Conservation (phyloP, 2,329 filamentous ascomycete species). For the Pseudogymnoascus sp. region DNA sequence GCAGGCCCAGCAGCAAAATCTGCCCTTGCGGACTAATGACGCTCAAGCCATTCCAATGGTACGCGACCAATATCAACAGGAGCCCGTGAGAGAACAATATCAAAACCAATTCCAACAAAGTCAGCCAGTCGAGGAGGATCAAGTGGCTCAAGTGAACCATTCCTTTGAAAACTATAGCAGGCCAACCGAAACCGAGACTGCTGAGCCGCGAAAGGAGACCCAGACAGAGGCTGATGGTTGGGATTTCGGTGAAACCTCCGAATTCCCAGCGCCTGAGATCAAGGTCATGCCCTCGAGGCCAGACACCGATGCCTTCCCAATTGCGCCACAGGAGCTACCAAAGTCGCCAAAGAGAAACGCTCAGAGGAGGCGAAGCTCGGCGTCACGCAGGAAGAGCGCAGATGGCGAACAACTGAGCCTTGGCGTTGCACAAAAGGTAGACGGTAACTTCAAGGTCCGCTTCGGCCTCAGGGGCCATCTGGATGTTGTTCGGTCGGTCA, state of each 20-base stretch:
- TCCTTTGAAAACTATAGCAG: slow-evolving; percentile 51
- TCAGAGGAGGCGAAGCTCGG: slow-evolving; percentile 74
- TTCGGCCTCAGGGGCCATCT: slow-evolving; percentile 89
- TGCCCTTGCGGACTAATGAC: slow-evolving; percentile 31
- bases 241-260: slow-evolving; percentile 81
- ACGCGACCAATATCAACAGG: slow-evolving; percentile 34
- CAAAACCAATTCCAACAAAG: slow-evolving; percentile 26
- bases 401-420: slow-evolving; percentile 54
- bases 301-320: slow-evolving; percentile 82
- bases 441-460: slow-evolving; percentile 82
- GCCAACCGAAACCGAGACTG: slow-evolving; percentile 31
- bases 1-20: slow-evolving; percentile 31
- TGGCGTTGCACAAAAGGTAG: slow-evolving; percentile 49
- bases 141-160: slow-evolving; percentile 50
- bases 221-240: slow-evolving; percentile 64
- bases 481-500: slow-evolving; percentile 86
- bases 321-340: slow-evolving; percentile 61
- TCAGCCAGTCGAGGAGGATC: slow-evolving; percentile 39
- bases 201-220: slow-evolving; percentile 24
- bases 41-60: slow-evolving; percentile 44
- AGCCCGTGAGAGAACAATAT: neutral
- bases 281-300: slow-evolving; percentile 56
- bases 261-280: slow-evolving; percentile 47
- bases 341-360: slow-evolving; percentile 72
- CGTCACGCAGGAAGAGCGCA: slow-evolving; percentile 60